These are phyloP conservation scores for Ceratobasidium sp. DNA, from an alignment of 1,284 basidiomycete genomes.

Conservation along the genomic window DNA sequence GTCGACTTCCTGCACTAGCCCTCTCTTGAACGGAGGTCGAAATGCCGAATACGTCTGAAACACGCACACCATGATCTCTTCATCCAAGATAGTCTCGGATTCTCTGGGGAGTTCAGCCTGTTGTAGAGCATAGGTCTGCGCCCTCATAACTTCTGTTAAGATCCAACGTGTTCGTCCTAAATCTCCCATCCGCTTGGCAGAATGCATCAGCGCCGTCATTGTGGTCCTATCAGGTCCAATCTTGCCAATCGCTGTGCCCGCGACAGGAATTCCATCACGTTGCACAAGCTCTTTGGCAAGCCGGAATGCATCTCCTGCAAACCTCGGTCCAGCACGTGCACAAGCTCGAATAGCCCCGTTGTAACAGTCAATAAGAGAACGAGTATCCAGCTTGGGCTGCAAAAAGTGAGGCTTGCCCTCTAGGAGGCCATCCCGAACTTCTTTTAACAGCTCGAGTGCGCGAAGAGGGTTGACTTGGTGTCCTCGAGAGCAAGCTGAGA, in stretches of 20 bases:
- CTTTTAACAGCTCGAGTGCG: slow-evolving; percentile 91
- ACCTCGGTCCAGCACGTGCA: slow-evolving; percentile 66
- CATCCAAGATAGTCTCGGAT: slow-evolving; percentile 60
- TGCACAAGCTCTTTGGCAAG: slow-evolving; percentile 85
- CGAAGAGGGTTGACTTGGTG: slow-evolving; percentile 81
- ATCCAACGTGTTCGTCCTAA: slow-evolving; percentile 88
- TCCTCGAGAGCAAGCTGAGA: slow-evolving; percentile 78
- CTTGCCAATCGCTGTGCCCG: slow-evolving; percentile 53
- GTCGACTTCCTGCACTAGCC: slow-evolving; percentile 43
- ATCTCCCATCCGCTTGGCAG: slow-evolving; percentile 88
- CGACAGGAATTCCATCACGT: slow-evolving; percentile 61
- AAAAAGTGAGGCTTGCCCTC: slow-evolving; percentile 64
- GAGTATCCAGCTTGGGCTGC: slow-evolving; percentile 68
- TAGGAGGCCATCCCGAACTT: slow-evolving; percentile 62
- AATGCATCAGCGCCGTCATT: slow-evolving; percentile 87
- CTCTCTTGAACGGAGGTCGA: slow-evolving; percentile 71
- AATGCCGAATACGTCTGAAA: slow-evolving; percentile 91
- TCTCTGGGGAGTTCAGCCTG: slow-evolving; percentile 47
- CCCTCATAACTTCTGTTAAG: slow-evolving; percentile 81
- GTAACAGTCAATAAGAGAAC: slow-evolving; percentile 58
- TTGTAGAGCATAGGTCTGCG: slow-evolving; percentile 44
- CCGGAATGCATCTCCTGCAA: slow-evolving; percentile 80
- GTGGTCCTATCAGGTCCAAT: slow-evolving; percentile 75
- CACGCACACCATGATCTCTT: slow-evolving; percentile 81
- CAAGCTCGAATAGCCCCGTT: slow-evolving; percentile 85